Base-by-base conservation (phyloP, 495 filamentous ascomycete species). In the Annulohypoxylon stygium region DNA sequence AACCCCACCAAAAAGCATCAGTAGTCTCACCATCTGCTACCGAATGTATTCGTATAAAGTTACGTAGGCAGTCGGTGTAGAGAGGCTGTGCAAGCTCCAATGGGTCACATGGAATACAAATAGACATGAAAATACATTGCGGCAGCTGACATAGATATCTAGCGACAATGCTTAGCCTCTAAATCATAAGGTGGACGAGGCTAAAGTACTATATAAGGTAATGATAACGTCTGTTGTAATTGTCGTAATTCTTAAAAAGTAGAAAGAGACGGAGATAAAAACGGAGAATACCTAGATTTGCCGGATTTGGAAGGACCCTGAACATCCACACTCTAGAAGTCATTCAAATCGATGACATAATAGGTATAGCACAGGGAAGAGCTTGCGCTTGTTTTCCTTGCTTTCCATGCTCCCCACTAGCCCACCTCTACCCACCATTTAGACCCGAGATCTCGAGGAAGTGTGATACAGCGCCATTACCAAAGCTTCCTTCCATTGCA, bases 251-350 rank as follows among this genome's bases (percentile, higher is more conserved):
- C 41, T 45, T 45, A 1, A 8, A 18, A 6, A 20, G n/a, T 8
- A 16, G 14, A 45, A 45, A 14, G 14, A 14, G 41, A 6, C 5
- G 18, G 18, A 18, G 18, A 9, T 11, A n/a, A 6, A 18, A 41
- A 65, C 45, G 3, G 54, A 34, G 48, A 47, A 45, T 4, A n/a
- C 33, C 33, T 39, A 57, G 12, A 41, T 12, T 51, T 62, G 59
- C 58, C 70, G 64, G 58, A 72, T 72, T 63, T 47, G 59, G 70
- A 64, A 72, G 70, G 70, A 72, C 70, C 70, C 70, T 72, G 70
- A 72, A 72, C 59, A 58, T 12, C 60, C 26, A 47, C 48, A 51
- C 25, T 9, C 20, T 20, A 54, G 41, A 37, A 18, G 3, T 41
- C 50, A 55, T 45, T 30, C 30, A 30, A 30, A 60, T 72, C 70